Base-by-base conservation (phyloP, 352 stramenopile species). In the Globisporangium nunn region DNA sequence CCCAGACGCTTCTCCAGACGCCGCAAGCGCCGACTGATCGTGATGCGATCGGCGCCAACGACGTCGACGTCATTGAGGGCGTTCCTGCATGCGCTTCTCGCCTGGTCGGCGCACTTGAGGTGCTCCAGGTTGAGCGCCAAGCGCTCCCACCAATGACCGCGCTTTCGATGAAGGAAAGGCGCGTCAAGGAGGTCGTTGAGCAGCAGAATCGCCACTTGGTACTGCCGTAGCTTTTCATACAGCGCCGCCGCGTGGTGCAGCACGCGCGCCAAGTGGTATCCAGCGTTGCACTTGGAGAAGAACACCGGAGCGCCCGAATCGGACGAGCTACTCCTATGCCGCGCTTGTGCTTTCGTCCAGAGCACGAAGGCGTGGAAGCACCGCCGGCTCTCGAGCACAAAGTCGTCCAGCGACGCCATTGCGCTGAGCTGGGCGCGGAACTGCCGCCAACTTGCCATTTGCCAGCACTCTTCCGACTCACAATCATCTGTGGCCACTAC, bases 221-320 rank as follows among this genome's bases (percentile, higher is more conserved):
- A 90, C 62, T 81, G 82, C 0, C 80, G 72, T 48, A 79, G 76
- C 64, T 90, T 91, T 43, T 94, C 85, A 47, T 91, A 94, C 14
- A 92, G 29, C 0, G 47, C 52, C 29, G 81, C 78, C 0, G 78
- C 80, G 8, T 60, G 71, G 46, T 90, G 63, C 8, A 94, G 60
- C 10, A 78, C 66, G n/a, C 78, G 71, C 39, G 80, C 71, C 3
- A 92, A 57, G 49, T 85, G 75, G 47, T 93, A 89, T 1, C 75
- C 78, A 3, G 81, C 81, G 47, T 91, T 81, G 56, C 70, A 91
- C 43, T 78, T 86, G 30, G 64, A 62, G 28, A 84, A 89, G 56
- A 85, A 93, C 4, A 57, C 47, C 3, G 68, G 74, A 7, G 11
- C 35, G n/a, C 7, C 6, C 17, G 40, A 7, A 11, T 2, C 4